Evolutionary conservation across 2,329 filamentous ascomycete genomes (phyloP).

Genomic region (Phyllosticta paracitricarpa): DNA sequence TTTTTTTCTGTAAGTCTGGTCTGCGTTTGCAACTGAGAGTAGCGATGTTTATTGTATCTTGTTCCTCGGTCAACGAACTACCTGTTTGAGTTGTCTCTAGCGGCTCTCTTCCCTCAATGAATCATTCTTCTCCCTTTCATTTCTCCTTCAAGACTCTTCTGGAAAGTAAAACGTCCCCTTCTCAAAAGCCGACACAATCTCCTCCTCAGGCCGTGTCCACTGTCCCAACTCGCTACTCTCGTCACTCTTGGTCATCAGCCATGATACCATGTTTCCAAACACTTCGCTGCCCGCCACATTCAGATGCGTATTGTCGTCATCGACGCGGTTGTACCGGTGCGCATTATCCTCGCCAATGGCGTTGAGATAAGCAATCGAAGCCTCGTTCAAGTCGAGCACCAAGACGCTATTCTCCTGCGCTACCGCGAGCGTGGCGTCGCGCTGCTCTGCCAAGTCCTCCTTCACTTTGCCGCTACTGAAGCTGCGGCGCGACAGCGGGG

Average conservation of each 20-base stretch:
- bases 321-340: slow-evolving; percentile 1
- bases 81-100: too few species aligned
- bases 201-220: background rate
- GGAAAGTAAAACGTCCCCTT: background rate
- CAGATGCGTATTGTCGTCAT: slow-evolving; percentile 5
- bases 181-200: background rate
- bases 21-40: too few species aligned
- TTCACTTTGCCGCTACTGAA: background rate
- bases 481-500: slow-evolving; percentile 5
- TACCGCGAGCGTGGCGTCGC: slow-evolving; percentile 2
- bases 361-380: slow-evolving; percentile 4
- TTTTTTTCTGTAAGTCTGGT: too few species aligned
- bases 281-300: slow-evolving; percentile 4
- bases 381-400: slow-evolving; percentile 5
- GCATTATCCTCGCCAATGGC: slow-evolving; percentile 4
- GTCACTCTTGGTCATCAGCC: slow-evolving; percentile 3
- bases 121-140: background rate
- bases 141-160: background rate
- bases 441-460: slow-evolving; percentile 3
- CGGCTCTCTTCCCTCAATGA: too few species aligned
- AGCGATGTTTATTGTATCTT: too few species aligned
- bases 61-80: too few species aligned
- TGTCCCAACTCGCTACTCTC: background rate
- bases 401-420: background rate
- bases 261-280: slow-evolving; percentile 7